Conservation (phyloP, 1,139 yeast genomes). For the Zygoascus meyerae region DNA sequence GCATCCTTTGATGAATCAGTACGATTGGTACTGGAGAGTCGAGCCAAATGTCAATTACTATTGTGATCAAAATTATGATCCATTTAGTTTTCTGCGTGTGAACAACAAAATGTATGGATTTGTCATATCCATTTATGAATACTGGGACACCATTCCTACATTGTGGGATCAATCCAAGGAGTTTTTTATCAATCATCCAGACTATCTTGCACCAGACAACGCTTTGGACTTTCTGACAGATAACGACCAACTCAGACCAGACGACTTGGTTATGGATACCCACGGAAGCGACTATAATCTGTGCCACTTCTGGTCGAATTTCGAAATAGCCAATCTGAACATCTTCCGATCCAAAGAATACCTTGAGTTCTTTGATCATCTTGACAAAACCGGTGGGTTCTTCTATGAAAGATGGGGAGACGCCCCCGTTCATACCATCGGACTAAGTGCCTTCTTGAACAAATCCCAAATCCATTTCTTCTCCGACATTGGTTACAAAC, state of each 20-base stretch:
- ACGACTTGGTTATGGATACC: conserved; percentile 36
- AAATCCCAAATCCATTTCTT: conserved; percentile 73
- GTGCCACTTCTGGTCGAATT: conserved; percentile 95
- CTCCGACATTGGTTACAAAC: conserved; percentile 84
- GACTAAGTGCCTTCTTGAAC: conserved; percentile 59
- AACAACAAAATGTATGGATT: conserved; percentile 78
- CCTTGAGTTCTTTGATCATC: conserved; percentile 57
- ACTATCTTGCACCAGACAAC: conserved; percentile 60
- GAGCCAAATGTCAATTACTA: conserved; percentile 85
- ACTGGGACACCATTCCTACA: conserved; percentile 77
- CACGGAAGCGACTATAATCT: conserved; percentile 59
- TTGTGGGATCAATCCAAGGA: conserved; percentile 71
- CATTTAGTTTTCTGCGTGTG: conserved; percentile 74
- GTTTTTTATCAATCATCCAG: conserved; percentile 56
- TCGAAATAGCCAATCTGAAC: conserved; percentile 77
- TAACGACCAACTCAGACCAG: conserved; percentile 33
- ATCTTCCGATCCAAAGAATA: conserved; percentile 74
- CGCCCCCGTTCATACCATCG: conserved; percentile 93
- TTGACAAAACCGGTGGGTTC: conserved; percentile 76
- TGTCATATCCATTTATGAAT: conserved; percentile 70
- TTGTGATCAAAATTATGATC: conserved; percentile 67
- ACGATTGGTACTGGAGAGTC: conserved; percentile 88
- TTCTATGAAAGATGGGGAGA: conserved; percentile 94
- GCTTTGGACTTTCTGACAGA: conserved; percentile 67
- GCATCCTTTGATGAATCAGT: conserved; percentile 57